phyloP scores from a whole-genome alignment of 2,329 filamentous ascomycete species.

The Coccinonectria pachysandricola region DNA sequence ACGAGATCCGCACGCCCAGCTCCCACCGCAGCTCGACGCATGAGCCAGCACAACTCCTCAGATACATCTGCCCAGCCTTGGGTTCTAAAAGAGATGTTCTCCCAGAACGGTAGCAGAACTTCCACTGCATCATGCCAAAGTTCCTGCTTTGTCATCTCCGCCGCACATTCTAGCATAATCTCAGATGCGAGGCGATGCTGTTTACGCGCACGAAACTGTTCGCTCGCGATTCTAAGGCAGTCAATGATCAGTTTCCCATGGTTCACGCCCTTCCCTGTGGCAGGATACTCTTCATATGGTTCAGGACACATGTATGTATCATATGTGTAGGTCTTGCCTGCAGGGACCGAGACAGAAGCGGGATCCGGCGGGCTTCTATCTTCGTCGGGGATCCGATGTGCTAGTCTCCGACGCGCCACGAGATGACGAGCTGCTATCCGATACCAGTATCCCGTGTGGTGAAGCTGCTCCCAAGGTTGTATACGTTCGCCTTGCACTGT shows the following conservation, averaged over 20 bases:
- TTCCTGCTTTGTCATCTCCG: conserved; percentile 39
- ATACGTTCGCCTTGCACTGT: conserved; percentile 45
- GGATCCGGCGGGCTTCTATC: conserved; percentile 40
- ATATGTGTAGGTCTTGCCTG: conserved; percentile 45
- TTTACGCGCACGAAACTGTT: conserved; percentile 42
- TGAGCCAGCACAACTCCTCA: conserved; percentile 51
- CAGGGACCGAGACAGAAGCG: conserved; percentile 34
- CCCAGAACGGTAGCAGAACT: conserved; percentile 47
- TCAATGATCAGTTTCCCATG: conserved; percentile 47
- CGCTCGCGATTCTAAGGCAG: conserved; percentile 37
- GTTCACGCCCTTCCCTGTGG: conserved; percentile 40
- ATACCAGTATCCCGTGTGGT: conserved; percentile 60
- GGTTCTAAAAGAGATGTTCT: conserved; percentile 41
- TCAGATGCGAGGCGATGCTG: conserved; percentile 46
- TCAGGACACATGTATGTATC: conserved; percentile 59
- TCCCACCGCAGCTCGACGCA: conserved; percentile 45
- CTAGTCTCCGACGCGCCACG: conserved; percentile 40
- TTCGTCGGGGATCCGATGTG: conserved; percentile 48
- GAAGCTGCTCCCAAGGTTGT: conserved; percentile 53
- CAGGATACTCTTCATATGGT: conserved; percentile 48
- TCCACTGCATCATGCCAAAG: conserved; percentile 45
- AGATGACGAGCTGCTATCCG: conserved; percentile 49
- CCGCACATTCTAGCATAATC: conserved; percentile 45
- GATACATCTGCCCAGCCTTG: conserved; percentile 51
- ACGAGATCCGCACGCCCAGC: conserved; percentile 44